Base-by-base conservation (phyloP, 2,329 filamentous ascomycete species). In the Trichoderma breve region DNA sequence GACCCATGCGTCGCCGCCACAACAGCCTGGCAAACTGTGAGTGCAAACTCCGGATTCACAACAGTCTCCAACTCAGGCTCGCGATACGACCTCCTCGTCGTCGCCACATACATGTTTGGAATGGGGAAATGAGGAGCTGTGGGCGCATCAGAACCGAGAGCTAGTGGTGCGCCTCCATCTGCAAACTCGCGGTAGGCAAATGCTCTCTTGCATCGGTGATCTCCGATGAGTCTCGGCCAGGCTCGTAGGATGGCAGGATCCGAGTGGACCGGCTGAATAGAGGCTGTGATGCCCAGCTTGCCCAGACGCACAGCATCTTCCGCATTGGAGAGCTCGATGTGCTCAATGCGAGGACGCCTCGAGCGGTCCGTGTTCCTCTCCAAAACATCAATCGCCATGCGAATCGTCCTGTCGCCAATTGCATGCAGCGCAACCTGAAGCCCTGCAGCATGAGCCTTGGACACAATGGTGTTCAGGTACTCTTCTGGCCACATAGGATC, bases 401-500 rank as follows among this genome's bases (percentile, higher is more conserved):
- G 82, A 32, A 91, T 83, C 1, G 90, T 88, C 21, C 82, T 81
- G 76, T 92, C 89, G 53, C 90, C 90, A 71, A 92, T 92, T 55
- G 90, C 90, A 75, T 92, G 90, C 11, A 92, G 82, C 0, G 90
- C 90, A 47, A 88, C 86, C 76, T 92, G 90, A 51, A 92, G 78
- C 1, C 86, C 86, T 1, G 84, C 84, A 3, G 80, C 81, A 58
- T 86, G 84, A 3, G 89, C 89, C n/a, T 82, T 83, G 12, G 82
- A 79, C 1, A 92, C 85, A 0, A 90, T 86, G 0, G 85, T 84
- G 4, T 82, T 82, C 6, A 91, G 82, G 73, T 87, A 84, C 18
- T 83, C 82, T 2, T 81, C 79, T 0, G 83, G 81, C 89, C 89
- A 92, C 64, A 91, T 82, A 0, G 88, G 83, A 2, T 86, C 84